Evolutionary conservation across 352 stramenopile genomes (phyloP).

Genomic region (Globisporangium spinosum): DNA sequence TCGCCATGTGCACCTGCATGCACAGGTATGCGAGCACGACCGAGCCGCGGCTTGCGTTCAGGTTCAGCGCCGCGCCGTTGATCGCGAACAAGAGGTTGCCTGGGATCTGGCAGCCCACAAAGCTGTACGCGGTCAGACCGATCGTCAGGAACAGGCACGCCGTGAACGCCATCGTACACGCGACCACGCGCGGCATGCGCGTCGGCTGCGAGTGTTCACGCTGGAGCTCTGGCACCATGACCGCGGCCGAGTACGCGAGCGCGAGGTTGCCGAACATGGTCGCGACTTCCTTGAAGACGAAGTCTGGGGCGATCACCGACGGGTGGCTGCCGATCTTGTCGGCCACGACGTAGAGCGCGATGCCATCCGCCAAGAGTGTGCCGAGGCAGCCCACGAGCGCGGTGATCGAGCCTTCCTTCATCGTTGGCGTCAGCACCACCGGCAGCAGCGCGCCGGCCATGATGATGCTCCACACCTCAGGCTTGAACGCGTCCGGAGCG

Average conservation of each 20-base stretch:
- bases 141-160: constrained; percentile 53
- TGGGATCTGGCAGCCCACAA: constrained; percentile 59
- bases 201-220: constrained; percentile 57
- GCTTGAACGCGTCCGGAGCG: constrained; percentile 43
- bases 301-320: constrained; percentile 30
- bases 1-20: constrained; percentile 66
- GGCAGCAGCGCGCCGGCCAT: constrained; percentile 51
- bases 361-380: constrained; percentile 51
- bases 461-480: constrained; percentile 55
- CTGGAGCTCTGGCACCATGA: constrained; percentile 57
- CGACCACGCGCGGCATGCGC: constrained; percentile 54
- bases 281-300: constrained; percentile 43
- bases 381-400: constrained; percentile 54
- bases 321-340: constrained; percentile 43
- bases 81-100: constrained; percentile 63
- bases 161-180: constrained; percentile 43
- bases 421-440: constrained; percentile 51
- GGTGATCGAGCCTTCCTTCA: constrained; percentile 53
- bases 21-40: constrained; percentile 55
- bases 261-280: constrained; percentile 61
- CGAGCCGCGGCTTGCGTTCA: constrained; percentile 40
- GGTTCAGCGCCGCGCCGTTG: constrained; percentile 34
- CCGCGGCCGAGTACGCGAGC: constrained; percentile 50
- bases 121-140: constrained; percentile 34
- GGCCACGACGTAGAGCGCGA: constrained; percentile 39